These are phyloP conservation scores for Secale cereale DNA, from an alignment of 176 grass and related monocot species.

Conservation along the genomic window DNA sequence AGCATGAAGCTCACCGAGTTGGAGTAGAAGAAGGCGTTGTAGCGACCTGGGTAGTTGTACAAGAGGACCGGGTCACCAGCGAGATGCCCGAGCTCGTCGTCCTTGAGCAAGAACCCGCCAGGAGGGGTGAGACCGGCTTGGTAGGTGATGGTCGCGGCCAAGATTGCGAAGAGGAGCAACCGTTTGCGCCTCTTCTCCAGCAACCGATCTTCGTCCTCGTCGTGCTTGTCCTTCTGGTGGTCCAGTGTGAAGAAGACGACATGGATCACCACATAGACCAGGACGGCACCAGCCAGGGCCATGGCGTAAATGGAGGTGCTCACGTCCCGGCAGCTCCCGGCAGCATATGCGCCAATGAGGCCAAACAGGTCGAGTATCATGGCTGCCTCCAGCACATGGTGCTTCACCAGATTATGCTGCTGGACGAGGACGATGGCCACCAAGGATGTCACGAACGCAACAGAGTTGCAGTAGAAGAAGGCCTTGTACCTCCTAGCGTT, in stretches of 20 bases:
- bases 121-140: slow-evolving; percentile 54
- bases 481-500: not conserved
- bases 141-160: slow-evolving; percentile 42
- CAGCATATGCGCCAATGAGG: slow-evolving; percentile 34
- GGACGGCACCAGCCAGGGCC: slow-evolving; percentile 13
- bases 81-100: not conserved
- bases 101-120: not conserved
- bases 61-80: slow-evolving; percentile 32
- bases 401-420: not conserved
- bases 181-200: slow-evolving; percentile 8
- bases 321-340: slow-evolving; percentile 32
- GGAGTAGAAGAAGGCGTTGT: slow-evolving; percentile 50
- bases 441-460: slow-evolving; percentile 40
- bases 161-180: slow-evolving; percentile 38
- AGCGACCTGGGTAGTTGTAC: not conserved
- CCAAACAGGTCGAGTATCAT: slow-evolving; percentile 45
- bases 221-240: not conserved
- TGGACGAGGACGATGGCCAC: slow-evolving; percentile 31
- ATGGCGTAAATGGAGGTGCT: slow-evolving; percentile 29
- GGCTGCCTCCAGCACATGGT: not conserved
- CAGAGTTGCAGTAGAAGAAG: slow-evolving; percentile 51
- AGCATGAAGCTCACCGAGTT: slow-evolving; percentile 48
- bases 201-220: not conserved
- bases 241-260: slow-evolving; percentile 33
- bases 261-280: slow-evolving; percentile 34